phyloP scores from a whole-genome alignment of 257 asterid genomes.

The Solanum tacnaense region DNA sequence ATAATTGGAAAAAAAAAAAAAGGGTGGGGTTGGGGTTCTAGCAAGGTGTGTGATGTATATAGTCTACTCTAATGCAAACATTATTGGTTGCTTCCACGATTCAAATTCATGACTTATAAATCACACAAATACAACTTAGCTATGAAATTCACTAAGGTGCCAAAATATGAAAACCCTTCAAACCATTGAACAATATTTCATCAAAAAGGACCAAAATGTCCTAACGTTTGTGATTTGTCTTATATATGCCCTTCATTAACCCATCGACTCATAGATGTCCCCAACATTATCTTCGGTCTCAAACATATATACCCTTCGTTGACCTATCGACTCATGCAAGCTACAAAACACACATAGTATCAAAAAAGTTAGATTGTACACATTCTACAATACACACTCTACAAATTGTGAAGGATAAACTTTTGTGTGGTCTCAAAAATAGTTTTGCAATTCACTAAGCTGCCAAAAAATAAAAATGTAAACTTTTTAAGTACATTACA shows the following conservation, averaged over 20 bases:
- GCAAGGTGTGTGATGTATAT: background rate
- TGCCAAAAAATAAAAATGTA: background rate
- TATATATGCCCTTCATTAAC: background rate
- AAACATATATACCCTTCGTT: background rate
- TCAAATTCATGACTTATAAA: background rate
- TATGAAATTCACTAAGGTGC: background rate
- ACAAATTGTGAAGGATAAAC: background rate
- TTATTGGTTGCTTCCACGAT: background rate
- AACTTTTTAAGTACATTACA: background rate
- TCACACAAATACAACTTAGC: background rate
- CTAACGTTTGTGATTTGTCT: background rate
- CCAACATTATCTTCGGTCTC: background rate
- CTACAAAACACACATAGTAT: background rate
- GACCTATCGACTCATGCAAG: background rate
- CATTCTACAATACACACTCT: background rate
- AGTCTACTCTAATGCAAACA: accelerated
- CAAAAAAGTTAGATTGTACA: background rate
- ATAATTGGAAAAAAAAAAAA: too few species aligned
- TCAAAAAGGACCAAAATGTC: background rate
- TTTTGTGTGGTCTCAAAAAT: background rate
- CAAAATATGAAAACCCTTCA: background rate
- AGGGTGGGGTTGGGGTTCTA: background rate
- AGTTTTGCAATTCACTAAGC: background rate
- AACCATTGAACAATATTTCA: background rate
- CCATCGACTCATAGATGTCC: background rate